Conservation (phyloP, 2,329 filamentous ascomycete genomes). For the Botrytis aclada region DNA sequence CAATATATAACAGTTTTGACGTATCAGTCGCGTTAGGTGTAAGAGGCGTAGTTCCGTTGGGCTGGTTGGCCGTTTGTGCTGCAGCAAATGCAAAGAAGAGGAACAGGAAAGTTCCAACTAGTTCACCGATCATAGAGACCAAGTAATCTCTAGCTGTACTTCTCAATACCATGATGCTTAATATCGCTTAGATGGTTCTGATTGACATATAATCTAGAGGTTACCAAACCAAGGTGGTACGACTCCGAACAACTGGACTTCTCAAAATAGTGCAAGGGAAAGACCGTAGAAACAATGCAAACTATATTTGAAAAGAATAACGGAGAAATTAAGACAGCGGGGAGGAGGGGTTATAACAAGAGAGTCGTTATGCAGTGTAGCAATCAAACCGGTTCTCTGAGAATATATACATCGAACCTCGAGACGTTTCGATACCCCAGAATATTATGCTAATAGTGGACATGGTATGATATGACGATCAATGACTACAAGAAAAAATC, state of each 20-base stretch:
- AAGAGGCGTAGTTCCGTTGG: constrained; percentile 10
- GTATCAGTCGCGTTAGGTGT: constrained; percentile 29
- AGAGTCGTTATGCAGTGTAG: not conserved
- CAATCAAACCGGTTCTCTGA: not conserved
- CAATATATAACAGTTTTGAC: constrained; percentile 39
- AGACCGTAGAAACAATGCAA: not conserved
- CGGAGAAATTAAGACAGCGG: not conserved
- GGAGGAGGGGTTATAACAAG: constrained; percentile 1
- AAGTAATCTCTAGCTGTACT: constrained; percentile 38
- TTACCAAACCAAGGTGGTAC: not conserved
- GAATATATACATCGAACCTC: not conserved
- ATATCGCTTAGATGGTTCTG: not conserved
- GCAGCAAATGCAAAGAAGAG: constrained; percentile 31
- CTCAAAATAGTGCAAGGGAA: not conserved
- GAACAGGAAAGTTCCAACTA: constrained; percentile 47
- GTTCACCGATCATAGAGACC: constrained; percentile 47
- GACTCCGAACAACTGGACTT: not conserved
- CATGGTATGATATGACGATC: not conserved
- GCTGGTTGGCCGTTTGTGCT: constrained; percentile 27
- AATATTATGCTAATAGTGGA: not conserved
- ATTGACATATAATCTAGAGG: not conserved
- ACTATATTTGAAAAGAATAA: not conserved
- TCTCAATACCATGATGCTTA: not conserved
- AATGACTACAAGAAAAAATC: not conserved
- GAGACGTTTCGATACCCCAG: not conserved